phyloP scores from a whole-genome alignment of 352 stramenopile species.

The Phytophthora tentaculata region DNA sequence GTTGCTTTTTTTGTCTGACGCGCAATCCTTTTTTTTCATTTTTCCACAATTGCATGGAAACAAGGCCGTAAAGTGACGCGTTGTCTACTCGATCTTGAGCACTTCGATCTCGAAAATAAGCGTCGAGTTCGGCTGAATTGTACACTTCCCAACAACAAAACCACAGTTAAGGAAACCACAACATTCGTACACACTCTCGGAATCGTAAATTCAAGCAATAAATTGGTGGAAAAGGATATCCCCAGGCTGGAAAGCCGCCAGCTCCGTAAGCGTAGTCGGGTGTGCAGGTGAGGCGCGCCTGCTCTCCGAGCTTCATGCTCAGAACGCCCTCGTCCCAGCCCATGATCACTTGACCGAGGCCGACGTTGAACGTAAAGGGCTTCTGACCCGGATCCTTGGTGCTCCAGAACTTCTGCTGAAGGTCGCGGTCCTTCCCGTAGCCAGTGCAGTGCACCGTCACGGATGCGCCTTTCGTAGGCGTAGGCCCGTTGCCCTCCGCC shows the following conservation, averaged over 20 bases:
- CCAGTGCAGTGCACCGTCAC: conserved; percentile 89
- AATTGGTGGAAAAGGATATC: conserved; percentile 68
- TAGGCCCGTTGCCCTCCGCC: conserved; percentile 57
- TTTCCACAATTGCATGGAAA: no score
- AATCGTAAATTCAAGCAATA: conserved; percentile 18
- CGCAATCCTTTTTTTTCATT: neutral
- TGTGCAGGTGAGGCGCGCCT: conserved; percentile 91
- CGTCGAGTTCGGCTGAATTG: conserved; percentile 93
- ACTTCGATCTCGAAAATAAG: conserved; percentile 95
- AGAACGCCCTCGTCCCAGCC: conserved; percentile 95
- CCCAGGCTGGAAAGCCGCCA: conserved; percentile 93
- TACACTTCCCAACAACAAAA: conserved; percentile 37
- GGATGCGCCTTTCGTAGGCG: conserved; percentile 57
- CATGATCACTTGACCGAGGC: conserved; percentile 94
- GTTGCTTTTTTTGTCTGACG: no score
- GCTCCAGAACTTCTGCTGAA: conserved; percentile 94
- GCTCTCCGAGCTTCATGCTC: conserved; percentile 89
- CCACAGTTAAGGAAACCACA: conserved; percentile 46
- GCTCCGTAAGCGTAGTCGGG: conserved; percentile 96
- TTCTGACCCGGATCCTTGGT: conserved; percentile 95
- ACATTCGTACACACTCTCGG: neutral
- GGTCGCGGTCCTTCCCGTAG: conserved; percentile 75
- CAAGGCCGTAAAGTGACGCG: neutral
- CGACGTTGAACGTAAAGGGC: conserved; percentile 94
- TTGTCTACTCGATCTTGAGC: conserved; percentile 68